Conservation (phyloP, 139 green algal species). For the Cymbomonas tetramitiformis region DNA sequence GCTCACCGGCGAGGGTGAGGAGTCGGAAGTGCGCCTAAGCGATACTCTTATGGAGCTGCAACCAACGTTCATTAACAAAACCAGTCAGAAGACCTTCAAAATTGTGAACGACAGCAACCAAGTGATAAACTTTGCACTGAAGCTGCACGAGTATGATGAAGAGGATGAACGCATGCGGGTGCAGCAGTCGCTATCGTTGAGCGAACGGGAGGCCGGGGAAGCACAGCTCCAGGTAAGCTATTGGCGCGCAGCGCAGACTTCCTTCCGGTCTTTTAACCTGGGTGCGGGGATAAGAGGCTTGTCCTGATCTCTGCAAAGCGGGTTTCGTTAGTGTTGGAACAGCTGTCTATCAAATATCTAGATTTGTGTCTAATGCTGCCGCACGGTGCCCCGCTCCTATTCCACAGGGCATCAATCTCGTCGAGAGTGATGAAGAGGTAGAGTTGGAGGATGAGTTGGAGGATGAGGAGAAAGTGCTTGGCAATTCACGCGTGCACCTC, state of each 20-base stretch:
- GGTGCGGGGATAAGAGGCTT: no score
- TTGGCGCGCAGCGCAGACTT: no score
- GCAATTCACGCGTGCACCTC: background rate
- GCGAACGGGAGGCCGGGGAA: no score
- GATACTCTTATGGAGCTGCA: conserved; percentile 30
- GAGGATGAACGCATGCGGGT: background rate
- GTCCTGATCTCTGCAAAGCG: no score
- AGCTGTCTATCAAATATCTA: no score
- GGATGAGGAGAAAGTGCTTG: conserved; percentile 26
- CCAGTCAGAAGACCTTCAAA: conserved; percentile 46
- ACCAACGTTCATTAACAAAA: conserved; percentile 54
- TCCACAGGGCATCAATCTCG: background rate
- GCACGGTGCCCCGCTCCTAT: no score
- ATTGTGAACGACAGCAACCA: conserved; percentile 30
- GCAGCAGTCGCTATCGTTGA: no score
- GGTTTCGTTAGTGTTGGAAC: no score
- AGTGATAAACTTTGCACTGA: conserved; percentile 30
- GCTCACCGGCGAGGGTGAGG: conserved; percentile 32
- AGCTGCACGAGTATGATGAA: conserved; percentile 17
- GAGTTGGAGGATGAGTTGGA: conserved; percentile 23
- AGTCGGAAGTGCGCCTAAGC: conserved; percentile 44
- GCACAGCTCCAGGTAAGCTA: no score
- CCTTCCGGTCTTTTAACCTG: no score
- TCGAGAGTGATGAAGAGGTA: background rate
- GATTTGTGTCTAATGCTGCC: no score